A percentile compares a stretch with the other conserved stretches of the same genome.
Evolutionary conservation across 306 rosid species (phyloP).

Genomic region (Quercus aquifolioides): DNA sequence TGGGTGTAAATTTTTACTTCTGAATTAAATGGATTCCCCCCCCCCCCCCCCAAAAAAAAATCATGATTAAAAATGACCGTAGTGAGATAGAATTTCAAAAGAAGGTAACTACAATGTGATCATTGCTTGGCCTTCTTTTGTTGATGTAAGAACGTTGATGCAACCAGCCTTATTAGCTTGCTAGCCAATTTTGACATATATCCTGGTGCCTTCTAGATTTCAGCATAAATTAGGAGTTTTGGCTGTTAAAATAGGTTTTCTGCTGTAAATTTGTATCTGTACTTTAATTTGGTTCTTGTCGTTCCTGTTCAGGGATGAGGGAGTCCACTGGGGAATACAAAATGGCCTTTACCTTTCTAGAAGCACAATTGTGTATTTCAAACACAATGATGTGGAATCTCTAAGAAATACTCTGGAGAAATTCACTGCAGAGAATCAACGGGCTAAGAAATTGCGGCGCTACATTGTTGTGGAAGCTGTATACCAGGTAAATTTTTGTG

Average conservation of each 20-base stretch:
- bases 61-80: background rate
- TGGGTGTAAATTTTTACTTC: too few species aligned
- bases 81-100: background rate
- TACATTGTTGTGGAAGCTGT: conserved; percentile 97
- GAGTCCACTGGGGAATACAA: conserved; percentile 99
- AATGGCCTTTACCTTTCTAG: conserved; percentile 95
- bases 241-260: background rate
- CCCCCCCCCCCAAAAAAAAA: background rate
- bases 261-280: conserved; percentile 9
- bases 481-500: conserved; percentile 66
- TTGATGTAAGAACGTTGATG: conserved; percentile 4
- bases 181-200: background rate
- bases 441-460: conserved; percentile 81
- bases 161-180: background rate
- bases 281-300: background rate
- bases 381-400: conserved; percentile 88
- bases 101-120: background rate
- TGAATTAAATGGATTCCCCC: too few species aligned
- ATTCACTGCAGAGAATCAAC: conserved; percentile 53
- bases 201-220: background rate
- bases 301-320: conserved; percentile 72
- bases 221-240: background rate
- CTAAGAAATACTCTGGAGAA: conserved; percentile 74
- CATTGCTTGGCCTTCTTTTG: conserved; percentile 9
- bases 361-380: conserved; percentile 85